Evolutionary conservation across 805 yeast genomes (phyloP).

Genomic region (Blastobotrys chiropterorum): DNA sequence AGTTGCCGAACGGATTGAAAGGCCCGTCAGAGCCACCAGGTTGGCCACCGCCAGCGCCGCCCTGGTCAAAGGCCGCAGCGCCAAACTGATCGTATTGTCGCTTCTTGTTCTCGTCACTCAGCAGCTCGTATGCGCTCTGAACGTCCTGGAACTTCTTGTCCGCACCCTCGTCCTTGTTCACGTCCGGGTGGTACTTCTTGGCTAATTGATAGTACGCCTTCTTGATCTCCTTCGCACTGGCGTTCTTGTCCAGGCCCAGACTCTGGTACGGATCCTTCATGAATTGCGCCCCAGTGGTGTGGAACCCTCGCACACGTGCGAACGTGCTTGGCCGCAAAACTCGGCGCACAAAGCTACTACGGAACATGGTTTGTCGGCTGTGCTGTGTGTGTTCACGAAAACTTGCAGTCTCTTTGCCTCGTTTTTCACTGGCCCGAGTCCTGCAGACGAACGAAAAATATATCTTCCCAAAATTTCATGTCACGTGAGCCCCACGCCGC

Average conservation of each 20-base stretch:
- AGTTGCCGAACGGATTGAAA: constrained; percentile 33
- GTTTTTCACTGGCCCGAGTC: not conserved
- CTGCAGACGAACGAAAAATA: not conserved
- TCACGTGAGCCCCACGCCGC: not conserved
- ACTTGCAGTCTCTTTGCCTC: too few species aligned
- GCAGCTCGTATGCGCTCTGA: constrained; percentile 89
- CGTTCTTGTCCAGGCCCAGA: constrained; percentile 67
- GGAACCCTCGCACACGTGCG: constrained; percentile 7
- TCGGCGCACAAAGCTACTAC: not conserved
- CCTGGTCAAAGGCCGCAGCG: constrained; percentile 69
- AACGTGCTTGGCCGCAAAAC: not conserved
- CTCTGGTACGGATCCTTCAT: constrained; percentile 73
- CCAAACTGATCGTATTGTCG: constrained; percentile 91
- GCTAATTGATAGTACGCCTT: constrained; percentile 92
- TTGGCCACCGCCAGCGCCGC: constrained; percentile 44
- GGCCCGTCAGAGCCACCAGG: constrained; percentile 45
- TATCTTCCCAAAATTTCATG: not conserved
- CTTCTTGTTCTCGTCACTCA: constrained; percentile 78
- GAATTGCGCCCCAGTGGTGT: constrained; percentile 6
- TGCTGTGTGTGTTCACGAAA: too few species aligned
- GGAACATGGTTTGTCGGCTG: not conserved
- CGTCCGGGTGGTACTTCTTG: constrained; percentile 93
- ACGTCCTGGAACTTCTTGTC: constrained; percentile 86
- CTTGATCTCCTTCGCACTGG: constrained; percentile 80
- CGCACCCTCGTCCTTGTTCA: constrained; percentile 84